Conservation (phyloP, 2,329 filamentous ascomycete species). For the Phialophora chinensis region DNA sequence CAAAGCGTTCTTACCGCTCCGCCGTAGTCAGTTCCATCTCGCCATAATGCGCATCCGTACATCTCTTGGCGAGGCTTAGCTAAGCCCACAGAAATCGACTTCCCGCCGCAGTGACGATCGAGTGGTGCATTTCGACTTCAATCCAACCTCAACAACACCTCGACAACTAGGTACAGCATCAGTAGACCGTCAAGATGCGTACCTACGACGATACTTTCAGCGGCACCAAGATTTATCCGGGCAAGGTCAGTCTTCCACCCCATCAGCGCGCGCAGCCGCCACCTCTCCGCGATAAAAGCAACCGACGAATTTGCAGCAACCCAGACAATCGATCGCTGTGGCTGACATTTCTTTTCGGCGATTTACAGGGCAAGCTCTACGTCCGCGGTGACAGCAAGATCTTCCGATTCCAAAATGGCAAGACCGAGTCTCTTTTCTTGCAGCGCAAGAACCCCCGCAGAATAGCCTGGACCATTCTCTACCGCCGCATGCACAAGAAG, state of each 20-base stretch:
- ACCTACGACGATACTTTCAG: conserved; percentile 81
- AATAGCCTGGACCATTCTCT: conserved; percentile 98
- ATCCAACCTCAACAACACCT: conserved; percentile 20
- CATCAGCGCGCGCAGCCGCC: not conserved
- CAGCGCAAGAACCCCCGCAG: conserved; percentile 99
- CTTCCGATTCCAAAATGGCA: conserved; percentile 99
- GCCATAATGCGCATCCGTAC: not conserved
- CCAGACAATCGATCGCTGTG: not conserved
- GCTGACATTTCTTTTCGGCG: not conserved
- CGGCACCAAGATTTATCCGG: conserved; percentile 79
- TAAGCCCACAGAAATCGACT: conserved; percentile 19
- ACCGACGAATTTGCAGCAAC: not conserved
- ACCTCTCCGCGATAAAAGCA: not conserved
- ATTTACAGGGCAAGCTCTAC: conserved; percentile 91
- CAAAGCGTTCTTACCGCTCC: not conserved
- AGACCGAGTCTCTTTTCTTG: conserved; percentile 99
- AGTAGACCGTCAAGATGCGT: conserved; percentile 65
- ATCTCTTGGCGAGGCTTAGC: conserved; percentile 10
- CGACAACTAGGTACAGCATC: conserved; percentile 36
- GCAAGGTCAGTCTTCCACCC: conserved; percentile 67
- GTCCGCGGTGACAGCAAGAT: conserved; percentile 99
- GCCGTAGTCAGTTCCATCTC: not conserved
- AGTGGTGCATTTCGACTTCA: conserved; percentile 10
- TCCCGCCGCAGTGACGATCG: conserved; percentile 14
- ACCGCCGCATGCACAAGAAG: conserved; percentile 99